Base-by-base conservation (phyloP, 805 yeast genomes). In the Kodamaea restingae region DNA sequence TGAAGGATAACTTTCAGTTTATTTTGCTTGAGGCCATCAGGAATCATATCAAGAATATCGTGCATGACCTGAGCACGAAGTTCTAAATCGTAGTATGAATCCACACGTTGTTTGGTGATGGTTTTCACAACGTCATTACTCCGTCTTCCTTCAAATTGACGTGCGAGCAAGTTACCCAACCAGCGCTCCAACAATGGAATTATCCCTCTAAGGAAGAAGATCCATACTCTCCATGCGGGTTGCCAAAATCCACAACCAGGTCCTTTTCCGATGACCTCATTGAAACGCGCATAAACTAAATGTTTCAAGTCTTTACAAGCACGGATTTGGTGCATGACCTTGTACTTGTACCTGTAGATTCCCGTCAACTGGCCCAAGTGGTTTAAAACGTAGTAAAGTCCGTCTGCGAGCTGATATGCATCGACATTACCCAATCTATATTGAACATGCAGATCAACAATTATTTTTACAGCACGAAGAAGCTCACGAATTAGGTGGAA, bases 241-340 rank as follows among this genome's bases (percentile, higher is more conserved):
- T 93, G 98, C 99, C 99, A 93, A 59, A 93, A 85, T 1, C 99
- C 99, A 66, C 95, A 86, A 0, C 98, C 98, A 1, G 98, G 98
- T 2, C 98, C 98, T 55, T 91, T 93, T 0, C 97, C 97, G 18
- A 93, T 84, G n/a, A 77, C 68, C 26, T 73, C 70, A 55, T 93
- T 93, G 65, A 93, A 93, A 45, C 83, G 71, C 47, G 86, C 74
- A 55, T 93, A 93, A 1, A 93, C 83, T 5, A 91, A 81, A 57
- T 93, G 98, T 61, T 93, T 93, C 52, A 93, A 65, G 61, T 93
- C 98, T 58, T 93, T 93, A 59, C 97, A 88, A 2, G 95, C 90
- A 36, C 97, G 76, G 29, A 93, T 90, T 60, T 93, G 99, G 55
- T 90, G 98, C 99, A 93, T 93, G 7, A 91, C 97, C 56, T 87